Evolutionary conservation across 2,329 filamentous ascomycete species (phyloP).

Genomic region (Neurospora crassa): DNA sequence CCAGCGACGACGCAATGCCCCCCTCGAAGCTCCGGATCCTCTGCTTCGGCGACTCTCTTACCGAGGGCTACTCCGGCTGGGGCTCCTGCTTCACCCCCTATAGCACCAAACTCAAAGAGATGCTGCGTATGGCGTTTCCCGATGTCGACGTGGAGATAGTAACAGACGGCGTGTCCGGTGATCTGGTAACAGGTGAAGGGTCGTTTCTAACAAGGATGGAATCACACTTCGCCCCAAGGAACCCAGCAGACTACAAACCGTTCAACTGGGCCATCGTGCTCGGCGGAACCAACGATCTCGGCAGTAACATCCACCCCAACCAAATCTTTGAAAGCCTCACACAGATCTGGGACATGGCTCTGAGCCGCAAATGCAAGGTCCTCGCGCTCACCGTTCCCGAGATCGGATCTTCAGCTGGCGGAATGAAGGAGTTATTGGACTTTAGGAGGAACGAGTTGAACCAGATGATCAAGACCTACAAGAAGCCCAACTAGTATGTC

Average conservation of each 20-base stretch:
- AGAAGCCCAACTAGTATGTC: constrained; percentile 42
- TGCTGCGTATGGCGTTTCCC: constrained; percentile 35
- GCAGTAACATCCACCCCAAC: constrained; percentile 25
- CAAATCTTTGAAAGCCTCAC: constrained; percentile 40
- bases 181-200: constrained; percentile 13
- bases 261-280: constrained; percentile 56
- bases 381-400: constrained; percentile 57
- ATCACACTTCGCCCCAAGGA: constrained; percentile 9
- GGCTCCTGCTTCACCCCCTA: constrained; percentile 44
- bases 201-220: constrained; percentile 18
- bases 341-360: constrained; percentile 38
- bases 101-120: constrained; percentile 34
- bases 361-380: constrained; percentile 42
- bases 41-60: constrained; percentile 58
- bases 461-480: constrained; percentile 38
- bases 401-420: constrained; percentile 20
- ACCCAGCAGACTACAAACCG: constrained; percentile 6
- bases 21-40: constrained; percentile 38
- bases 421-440: constrained; percentile 19
- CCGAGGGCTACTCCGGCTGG: constrained; percentile 39
- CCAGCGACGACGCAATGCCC: constrained; percentile 7
- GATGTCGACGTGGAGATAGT: constrained; percentile 19
- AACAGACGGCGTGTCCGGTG: constrained; percentile 21
- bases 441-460: constrained; percentile 39
- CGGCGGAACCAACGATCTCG: constrained; percentile 52